Evolutionary conservation across 495 filamentous ascomycete genomes (phyloP).

Genomic region (Xylaria sp.): DNA sequence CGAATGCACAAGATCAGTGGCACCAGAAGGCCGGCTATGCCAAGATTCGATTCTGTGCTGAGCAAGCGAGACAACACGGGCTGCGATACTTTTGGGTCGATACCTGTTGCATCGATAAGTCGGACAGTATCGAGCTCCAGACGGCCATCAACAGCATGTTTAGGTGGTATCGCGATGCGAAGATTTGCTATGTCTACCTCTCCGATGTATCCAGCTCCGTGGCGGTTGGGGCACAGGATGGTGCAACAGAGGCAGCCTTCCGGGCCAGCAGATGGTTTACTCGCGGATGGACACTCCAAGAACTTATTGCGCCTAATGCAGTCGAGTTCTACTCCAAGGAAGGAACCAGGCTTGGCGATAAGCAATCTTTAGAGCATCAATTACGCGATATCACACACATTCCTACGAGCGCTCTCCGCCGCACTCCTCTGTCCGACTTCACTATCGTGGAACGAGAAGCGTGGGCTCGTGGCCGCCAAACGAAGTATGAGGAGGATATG

Average conservation of each 20-base stretch:
- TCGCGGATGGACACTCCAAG: constrained; percentile 11
- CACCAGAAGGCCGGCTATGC: constrained; percentile 27
- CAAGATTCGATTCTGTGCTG: constrained; percentile 24
- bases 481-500: constrained; percentile 2
- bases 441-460: constrained; percentile 14
- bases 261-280: constrained; percentile 8
- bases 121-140: constrained; percentile 7
- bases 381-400: constrained; percentile 17
- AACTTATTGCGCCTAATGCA: not conserved
- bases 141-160: constrained; percentile 48
- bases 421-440: constrained; percentile 19
- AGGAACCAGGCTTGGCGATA: not conserved
- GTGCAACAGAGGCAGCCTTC: not conserved
- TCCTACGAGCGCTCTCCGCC: constrained; percentile 12
- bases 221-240: not conserved
- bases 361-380: constrained; percentile 6
- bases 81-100: constrained; percentile 29
- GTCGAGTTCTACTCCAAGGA: constrained; percentile 7
- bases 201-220: constrained; percentile 18
- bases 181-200: constrained; percentile 25
- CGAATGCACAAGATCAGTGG: constrained; percentile 32
- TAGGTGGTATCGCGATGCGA: constrained; percentile 26
- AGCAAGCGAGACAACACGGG: constrained; percentile 20
- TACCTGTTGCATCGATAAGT: constrained; percentile 22
- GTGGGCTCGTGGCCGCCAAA: not conserved